Conservation (phyloP, 176 grass and related monocot genomes). For the Leersia perrieri region DNA sequence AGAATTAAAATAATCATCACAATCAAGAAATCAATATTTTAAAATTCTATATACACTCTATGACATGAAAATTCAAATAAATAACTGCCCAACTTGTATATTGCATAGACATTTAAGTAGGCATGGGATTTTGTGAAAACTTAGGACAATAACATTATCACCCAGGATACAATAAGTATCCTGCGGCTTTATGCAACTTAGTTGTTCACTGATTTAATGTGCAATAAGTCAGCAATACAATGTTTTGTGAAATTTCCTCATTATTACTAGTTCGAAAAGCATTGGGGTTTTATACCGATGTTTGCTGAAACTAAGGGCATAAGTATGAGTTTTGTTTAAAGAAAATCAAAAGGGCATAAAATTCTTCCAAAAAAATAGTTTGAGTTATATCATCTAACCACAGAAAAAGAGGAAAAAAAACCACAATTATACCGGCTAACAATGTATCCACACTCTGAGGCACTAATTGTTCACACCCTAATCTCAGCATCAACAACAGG, state of each 20-base stretch:
- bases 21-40: not conserved
- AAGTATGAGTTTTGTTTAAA: too few species aligned
- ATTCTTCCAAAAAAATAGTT: not conserved
- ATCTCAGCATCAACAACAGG: not conserved
- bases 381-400: not conserved
- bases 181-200: too few species aligned
- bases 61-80: not conserved
- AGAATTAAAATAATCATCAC: not conserved
- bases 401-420: not conserved
- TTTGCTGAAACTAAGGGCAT: too few species aligned
- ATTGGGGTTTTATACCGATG: not conserved
- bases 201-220: too few species aligned
- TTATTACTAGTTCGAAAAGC: not conserved
- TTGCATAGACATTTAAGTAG: not conserved
- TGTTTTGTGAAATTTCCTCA: not conserved
- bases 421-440: not conserved
- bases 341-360: not conserved
- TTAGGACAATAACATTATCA: not conserved
- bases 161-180: too few species aligned
- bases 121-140: not conserved
- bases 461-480: not conserved
- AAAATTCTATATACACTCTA: not conserved
- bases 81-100: not conserved
- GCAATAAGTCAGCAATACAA: too few species aligned
- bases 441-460: not conserved